Base-by-base conservation (phyloP, 106 monocot species). In the Platanthera guangdongensis region DNA sequence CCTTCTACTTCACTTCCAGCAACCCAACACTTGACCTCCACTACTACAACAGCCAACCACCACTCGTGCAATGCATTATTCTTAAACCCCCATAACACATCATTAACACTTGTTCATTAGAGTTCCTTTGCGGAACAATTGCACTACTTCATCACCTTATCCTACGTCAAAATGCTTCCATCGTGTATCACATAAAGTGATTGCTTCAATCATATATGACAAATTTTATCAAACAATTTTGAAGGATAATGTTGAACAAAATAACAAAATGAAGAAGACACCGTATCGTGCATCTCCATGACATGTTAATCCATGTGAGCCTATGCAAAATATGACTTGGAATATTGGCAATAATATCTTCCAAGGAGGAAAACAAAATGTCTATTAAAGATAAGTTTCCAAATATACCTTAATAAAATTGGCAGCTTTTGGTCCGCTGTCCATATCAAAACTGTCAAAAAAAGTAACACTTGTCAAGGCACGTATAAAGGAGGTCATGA, bases 341-440 rank as follows among this genome's bases (percentile, higher is more conserved):
- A 2, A 72, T 22, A 51, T 51, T 47, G 51, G 51, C 13, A 22
- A 22, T 16, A 50, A 22, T 21, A 51, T 72, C 10, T 46, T 15
- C 25, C 32, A 54, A 54, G 28, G 52, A 32, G 28, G 22, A 28
- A 18, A 54, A 13, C 18, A 63, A 73, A 50, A 72, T 72, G n/a
- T 22, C 14, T 65, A 62, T n/a, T 46, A 52, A 75, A 75, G 75
- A 65, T 0, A 80, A 51, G n/a, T 32, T 18, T 65, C 10, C 5
- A 32, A 65, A 45, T 32, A 72, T 90, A 95, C 95, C 93, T 96
- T 90, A 68, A 96, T 96, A 78, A 86, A 96, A 53, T 93, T 80
- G 65, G 93, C 95, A 82, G 95, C 95, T 51, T 81, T 84, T 1
- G 87, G 95, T 46, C 95, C 95, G 78, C 84, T 81, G 51, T 96